These are phyloP conservation scores for Erysimum cheiranthoides DNA, from an alignment of 345 rosid genomes.

Conservation along the genomic window DNA sequence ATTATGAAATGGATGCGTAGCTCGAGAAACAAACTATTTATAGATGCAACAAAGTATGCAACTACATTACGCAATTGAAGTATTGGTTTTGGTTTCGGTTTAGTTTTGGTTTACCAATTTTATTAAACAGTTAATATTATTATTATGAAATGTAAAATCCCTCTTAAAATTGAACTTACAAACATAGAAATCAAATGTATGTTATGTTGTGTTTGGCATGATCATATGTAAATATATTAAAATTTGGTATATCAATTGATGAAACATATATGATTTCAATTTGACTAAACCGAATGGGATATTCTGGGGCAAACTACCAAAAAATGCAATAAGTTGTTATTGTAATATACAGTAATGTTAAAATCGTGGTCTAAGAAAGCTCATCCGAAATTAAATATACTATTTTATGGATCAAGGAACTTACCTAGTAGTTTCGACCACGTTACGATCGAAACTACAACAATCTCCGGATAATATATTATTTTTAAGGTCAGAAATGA, in stretches of 20 bases:
- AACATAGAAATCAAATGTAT: background rate
- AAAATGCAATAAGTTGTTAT: background rate
- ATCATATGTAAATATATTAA: background rate
- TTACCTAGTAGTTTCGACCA: slow-evolving; percentile 32
- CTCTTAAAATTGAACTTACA: background rate
- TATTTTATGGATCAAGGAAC: slow-evolving; percentile 16
- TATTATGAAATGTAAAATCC: too few relatives aligned
- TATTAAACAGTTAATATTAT: background rate
- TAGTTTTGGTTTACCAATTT: slow-evolving; percentile 1
- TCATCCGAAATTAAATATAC: background rate
- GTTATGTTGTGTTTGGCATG: background rate
- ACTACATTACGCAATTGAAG: slow-evolving; percentile 24
- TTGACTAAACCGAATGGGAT: background rate
- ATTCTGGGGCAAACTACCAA: background rate
- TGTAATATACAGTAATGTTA: background rate
- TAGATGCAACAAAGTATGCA: slow-evolving; percentile 27
- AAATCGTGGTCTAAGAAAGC: slow-evolving; percentile 18
- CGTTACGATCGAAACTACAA: slow-evolving; percentile 16
- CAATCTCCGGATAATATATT: background rate
- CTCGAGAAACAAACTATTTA: slow-evolving; percentile 32
- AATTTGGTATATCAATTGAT: background rate
- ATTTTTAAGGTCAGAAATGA: slow-evolving; percentile 13
- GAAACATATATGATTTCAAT: background rate
- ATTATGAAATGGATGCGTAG: slow-evolving; percentile 40
- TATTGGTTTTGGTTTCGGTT: slow-evolving; percentile 9